Percentiles rank a stretch among this genome's conserved stretches.
Evolutionary conservation across 805 yeast genomes (phyloP).

Genomic region (Candida krabiensis): DNA sequence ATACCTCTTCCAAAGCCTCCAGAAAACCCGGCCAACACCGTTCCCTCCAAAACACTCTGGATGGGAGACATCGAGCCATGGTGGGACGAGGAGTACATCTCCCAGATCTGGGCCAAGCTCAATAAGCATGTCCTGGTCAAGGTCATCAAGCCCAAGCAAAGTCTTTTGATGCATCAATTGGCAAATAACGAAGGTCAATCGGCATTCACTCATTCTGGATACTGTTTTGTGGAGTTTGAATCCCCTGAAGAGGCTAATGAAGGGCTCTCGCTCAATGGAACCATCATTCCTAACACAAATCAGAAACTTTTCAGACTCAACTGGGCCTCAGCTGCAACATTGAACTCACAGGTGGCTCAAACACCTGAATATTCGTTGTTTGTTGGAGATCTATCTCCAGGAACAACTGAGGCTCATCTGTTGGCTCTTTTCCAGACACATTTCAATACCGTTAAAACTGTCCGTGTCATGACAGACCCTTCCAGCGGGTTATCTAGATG

Average conservation of each 20-base stretch:
- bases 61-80: constrained; percentile 87
- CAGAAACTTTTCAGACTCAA: constrained; percentile 70
- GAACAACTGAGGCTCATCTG: constrained; percentile 78
- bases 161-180: constrained; percentile 36
- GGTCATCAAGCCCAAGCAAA: constrained; percentile 50
- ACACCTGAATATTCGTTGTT: constrained; percentile 76
- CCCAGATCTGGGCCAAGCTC: constrained; percentile 59
- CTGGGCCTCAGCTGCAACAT: constrained; percentile 84
- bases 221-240: constrained; percentile 77
- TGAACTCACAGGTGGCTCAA: constrained; percentile 67
- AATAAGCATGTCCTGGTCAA: constrained; percentile 63
- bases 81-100: constrained; percentile 64
- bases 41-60: constrained; percentile 74
- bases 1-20: constrained; percentile 54
- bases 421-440: constrained; percentile 68
- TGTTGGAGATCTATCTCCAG: constrained; percentile 81
- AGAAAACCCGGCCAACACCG: constrained; percentile 46
- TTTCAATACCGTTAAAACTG: constrained; percentile 70
- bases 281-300: constrained; percentile 55
- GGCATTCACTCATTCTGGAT: constrained; percentile 48
- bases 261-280: constrained; percentile 67
- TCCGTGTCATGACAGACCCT: constrained; percentile 85
- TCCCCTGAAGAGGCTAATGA: constrained; percentile 66
- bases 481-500: constrained; percentile 74
- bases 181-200: constrained; percentile 28